Conservation (phyloP, 768 basidiomycete genomes). For the Hysterangium stoloniferum region DNA sequence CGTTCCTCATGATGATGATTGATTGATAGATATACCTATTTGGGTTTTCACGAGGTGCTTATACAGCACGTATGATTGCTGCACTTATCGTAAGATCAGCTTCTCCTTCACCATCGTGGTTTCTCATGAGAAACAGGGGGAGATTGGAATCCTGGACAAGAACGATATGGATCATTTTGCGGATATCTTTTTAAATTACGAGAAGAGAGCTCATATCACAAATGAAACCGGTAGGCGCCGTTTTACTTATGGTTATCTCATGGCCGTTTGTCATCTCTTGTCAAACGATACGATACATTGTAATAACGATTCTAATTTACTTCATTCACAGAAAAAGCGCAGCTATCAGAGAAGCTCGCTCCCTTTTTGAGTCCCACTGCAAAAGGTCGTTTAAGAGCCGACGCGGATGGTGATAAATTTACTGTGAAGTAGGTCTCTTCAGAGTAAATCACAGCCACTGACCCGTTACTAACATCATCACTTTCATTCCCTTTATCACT, state of each 20-base stretch:
- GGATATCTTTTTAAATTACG: constrained; percentile 51
- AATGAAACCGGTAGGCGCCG: constrained; percentile 33
- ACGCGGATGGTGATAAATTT: constrained; percentile 40
- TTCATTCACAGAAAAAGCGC: neutral
- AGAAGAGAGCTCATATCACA: constrained; percentile 48
- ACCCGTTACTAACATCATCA: neutral
- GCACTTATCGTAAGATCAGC: constrained; percentile 47
- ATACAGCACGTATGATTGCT: constrained; percentile 68
- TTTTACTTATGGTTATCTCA: neutral
- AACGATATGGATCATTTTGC: constrained; percentile 68
- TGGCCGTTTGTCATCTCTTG: neutral
- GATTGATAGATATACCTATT: constrained; percentile 57
- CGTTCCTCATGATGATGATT: constrained; percentile 12
- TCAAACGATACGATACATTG: neutral
- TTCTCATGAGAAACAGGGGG: constrained; percentile 33
- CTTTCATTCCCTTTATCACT: constrained; percentile 32
- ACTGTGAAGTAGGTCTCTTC: constrained; percentile 46
- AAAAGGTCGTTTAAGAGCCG: constrained; percentile 46
- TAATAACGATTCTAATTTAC: neutral
- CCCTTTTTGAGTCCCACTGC: constrained; percentile 44
- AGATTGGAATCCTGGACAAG: constrained; percentile 63
- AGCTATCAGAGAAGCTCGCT: constrained; percentile 32
- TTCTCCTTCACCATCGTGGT: neutral
- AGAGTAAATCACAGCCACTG: constrained; percentile 1
- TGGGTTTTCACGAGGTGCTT: constrained; percentile 72